Conservation (phyloP, 441 rosid genomes). For the Viola pubescens region DNA sequence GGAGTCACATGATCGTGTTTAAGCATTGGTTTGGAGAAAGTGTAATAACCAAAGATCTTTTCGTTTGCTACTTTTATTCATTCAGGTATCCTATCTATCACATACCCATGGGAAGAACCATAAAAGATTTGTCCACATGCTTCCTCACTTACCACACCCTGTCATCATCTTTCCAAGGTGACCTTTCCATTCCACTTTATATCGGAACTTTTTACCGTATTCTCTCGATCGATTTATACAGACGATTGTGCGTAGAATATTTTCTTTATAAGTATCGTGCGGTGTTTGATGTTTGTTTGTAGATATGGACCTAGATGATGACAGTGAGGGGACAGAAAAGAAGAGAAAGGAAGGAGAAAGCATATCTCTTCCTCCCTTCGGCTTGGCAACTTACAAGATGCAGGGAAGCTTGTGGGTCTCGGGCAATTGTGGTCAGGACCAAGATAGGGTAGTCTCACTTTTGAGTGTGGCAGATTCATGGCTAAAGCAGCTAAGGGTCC, state of each 20-base stretch:
- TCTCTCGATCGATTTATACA: neutral
- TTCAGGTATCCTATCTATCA: conserved; percentile 89
- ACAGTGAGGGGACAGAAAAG: conserved; percentile 33
- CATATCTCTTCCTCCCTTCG: conserved; percentile 61
- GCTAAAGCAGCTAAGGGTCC: conserved; percentile 92
- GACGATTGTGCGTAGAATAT: neutral
- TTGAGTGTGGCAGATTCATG: conserved; percentile 94
- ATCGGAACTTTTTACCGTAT: neutral
- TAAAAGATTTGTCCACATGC: conserved; percentile 87
- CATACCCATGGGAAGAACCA: conserved; percentile 96
- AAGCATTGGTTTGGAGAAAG: neutral
- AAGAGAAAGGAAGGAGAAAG: conserved; percentile 61
- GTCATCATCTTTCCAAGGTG: conserved; percentile 93
- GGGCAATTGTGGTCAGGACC: conserved; percentile 68
- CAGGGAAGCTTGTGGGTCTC: conserved; percentile 88
- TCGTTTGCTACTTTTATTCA: neutral
- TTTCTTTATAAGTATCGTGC: neutral
- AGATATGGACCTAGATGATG: conserved; percentile 71
- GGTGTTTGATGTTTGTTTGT: neutral
- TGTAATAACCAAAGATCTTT: conserved; percentile 2
- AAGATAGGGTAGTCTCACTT: conserved; percentile 64
- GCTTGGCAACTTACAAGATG: conserved; percentile 94
- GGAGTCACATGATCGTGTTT: neutral
- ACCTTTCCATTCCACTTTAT: neutral
- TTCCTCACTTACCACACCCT: conserved; percentile 94